These are phyloP conservation scores for Ballota nigra DNA, from an alignment of 257 asterid species.

Conservation along the genomic window DNA sequence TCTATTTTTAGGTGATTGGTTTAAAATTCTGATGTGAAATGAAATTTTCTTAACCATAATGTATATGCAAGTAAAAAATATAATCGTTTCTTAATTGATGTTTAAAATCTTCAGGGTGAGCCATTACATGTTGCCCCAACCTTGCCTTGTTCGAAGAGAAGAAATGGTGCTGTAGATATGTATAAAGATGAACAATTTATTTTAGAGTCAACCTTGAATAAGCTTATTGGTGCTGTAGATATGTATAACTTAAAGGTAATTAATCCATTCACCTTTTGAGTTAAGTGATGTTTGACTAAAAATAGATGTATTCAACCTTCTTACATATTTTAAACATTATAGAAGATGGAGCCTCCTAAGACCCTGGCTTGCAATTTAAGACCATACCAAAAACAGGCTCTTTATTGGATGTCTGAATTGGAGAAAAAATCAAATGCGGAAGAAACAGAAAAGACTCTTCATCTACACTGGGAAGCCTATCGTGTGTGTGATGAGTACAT, in stretches of 20 bases:
- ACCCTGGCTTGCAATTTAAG: constrained; percentile 63
- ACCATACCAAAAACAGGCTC: constrained; percentile 88
- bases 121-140: constrained; percentile 21
- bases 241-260: constrained; percentile 68
- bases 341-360: constrained; percentile 81
- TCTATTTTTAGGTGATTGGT: not conserved
- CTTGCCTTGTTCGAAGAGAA: constrained; percentile 50
- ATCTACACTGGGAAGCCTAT: constrained; percentile 91
- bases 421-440: constrained; percentile 55
- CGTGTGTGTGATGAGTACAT: constrained; percentile 76
- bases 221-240: constrained; percentile 84
- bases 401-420: constrained; percentile 78
- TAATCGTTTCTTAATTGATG: constrained; percentile 8
- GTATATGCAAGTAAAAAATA: not conserved
- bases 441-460: too few relatives aligned
- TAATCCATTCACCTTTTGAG: not conserved
- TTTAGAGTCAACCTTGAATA: constrained; percentile 66
- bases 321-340: constrained; percentile 11
- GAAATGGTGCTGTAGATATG: constrained; percentile 46
- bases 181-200: constrained; percentile 54
- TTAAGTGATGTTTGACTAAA: not conserved
- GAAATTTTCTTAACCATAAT: not conserved
- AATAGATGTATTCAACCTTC: not conserved
- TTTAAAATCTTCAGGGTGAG: constrained; percentile 43
- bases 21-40: not conserved